These are phyloP conservation scores for Lizanozyma gosingica DNA, from an alignment of 1,139 yeast species.

Conservation along the genomic window DNA sequence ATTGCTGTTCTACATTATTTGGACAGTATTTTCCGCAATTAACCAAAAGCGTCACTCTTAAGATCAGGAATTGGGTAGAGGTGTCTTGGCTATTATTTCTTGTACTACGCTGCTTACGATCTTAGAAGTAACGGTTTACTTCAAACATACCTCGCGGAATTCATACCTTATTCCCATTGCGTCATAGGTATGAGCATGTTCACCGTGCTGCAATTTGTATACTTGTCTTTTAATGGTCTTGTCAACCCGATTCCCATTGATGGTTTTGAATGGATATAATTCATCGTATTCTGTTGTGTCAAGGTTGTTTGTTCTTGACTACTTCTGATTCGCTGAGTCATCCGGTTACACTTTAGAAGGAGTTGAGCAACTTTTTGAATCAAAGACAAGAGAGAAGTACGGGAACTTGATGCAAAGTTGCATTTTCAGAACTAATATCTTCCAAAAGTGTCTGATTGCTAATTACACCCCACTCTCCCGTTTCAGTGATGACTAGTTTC, in stretches of 20 bases:
- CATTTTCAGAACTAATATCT: too few relatives aligned
- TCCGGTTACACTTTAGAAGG: constrained; percentile 10
- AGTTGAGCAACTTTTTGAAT: constrained; percentile 8
- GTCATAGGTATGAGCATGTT: constrained; percentile 34
- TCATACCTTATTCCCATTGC: constrained; percentile 36
- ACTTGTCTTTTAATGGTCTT: constrained; percentile 18
- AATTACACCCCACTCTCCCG: too few relatives aligned
- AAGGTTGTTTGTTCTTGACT: constrained; percentile 11
- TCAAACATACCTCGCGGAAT: constrained; percentile 29
- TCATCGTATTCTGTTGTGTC: constrained; percentile 17
- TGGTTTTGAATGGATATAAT: constrained; percentile 24
- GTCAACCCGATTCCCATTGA: constrained; percentile 28
- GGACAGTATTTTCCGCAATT: constrained; percentile 31
- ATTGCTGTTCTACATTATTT: constrained; percentile 28
- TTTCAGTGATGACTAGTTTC: too few relatives aligned
- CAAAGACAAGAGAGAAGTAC: background rate
- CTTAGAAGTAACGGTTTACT: constrained; percentile 35
- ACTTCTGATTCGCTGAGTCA: constrained; percentile 3
- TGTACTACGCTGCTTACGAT: constrained; percentile 29
- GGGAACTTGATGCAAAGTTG: too few relatives aligned
- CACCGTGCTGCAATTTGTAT: constrained; percentile 16
- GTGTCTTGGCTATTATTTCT: constrained; percentile 38
- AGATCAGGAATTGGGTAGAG: constrained; percentile 26
- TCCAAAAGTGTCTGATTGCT: too few relatives aligned
- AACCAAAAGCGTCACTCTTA: constrained; percentile 28